Base-by-base conservation (phyloP, 305 asterid species). In the Plantago coronopus region DNA sequence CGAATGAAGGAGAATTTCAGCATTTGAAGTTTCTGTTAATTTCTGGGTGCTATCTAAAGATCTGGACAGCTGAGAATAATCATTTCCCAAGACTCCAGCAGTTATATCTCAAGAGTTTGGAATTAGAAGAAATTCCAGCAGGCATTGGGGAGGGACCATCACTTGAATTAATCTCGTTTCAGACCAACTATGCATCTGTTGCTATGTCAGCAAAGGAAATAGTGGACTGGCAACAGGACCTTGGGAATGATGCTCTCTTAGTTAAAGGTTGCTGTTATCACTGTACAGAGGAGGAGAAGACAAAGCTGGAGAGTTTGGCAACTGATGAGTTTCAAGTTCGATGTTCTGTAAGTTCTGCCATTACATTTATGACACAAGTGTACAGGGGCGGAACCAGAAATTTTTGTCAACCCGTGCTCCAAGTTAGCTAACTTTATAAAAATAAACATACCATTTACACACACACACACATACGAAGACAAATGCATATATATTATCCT, bases 21-120 rank as follows among this genome's bases (percentile, higher is more conserved):
- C 8, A 1, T 0, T 17, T 44, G 17, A 44, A 44, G 17, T 7
- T 9, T 44, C 17, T 44, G 17, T 12, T 42, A 42, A 42, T 42
- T 2, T 44, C n/a, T 16, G 47, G 47, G n/a, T 44, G 48, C 17
- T 15, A 44, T 44, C 16, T 44, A 44, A 44, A 17, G 16, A 44
- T 12, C 3, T 44, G 48, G 48, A 44, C 6, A 44, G 48, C 48
- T 12, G 48, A 44, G 48, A 44, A 16, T 3, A 12, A 15, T 17
- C 48, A 44, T 44, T 44, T 44, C 17, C 48, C 48, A 44, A 44
- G 48, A 44, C 48, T 44, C 17, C 17, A 44, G 48, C 48, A 44
- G 17, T 44, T 44, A 17, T 12, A 12, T 44, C 48, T 44, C 4
- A 5, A 1, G 48, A 4, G 3, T 5, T 44, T 44, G 48, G 11